These are phyloP conservation scores for Trichophyton benhamiae DNA, from an alignment of 2,329 filamentous ascomycete genomes.

Conservation along the genomic window DNA sequence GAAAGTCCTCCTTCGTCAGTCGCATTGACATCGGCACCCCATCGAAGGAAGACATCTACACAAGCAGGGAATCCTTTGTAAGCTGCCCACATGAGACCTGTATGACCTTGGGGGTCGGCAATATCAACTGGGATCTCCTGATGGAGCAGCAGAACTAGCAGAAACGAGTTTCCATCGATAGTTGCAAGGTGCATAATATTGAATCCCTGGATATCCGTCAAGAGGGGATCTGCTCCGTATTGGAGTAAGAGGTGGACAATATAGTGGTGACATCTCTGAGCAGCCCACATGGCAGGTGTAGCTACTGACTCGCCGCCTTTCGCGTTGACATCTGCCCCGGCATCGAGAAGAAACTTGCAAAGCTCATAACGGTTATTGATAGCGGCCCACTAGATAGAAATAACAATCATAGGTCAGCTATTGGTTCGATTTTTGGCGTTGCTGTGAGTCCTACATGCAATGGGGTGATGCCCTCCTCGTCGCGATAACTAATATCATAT, in stretches of 20 bases:
- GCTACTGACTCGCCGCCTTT: conserved; percentile 93
- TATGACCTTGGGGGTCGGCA: conserved; percentile 79
- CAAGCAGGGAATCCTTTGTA: conserved; percentile 93
- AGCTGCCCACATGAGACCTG: conserved; percentile 94
- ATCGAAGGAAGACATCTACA: conserved; percentile 82
- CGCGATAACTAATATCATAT: conserved; percentile 68
- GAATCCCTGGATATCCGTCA: conserved; percentile 91
- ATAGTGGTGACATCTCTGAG: conserved; percentile 93
- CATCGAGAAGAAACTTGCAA: conserved; percentile 84
- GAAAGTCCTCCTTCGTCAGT: conserved; percentile 88
- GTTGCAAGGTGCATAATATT: conserved; percentile 96
- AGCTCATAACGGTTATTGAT: conserved; percentile 98
- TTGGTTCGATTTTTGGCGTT: not conserved
- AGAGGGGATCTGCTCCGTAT: conserved; percentile 80
- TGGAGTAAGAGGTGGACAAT: conserved; percentile 85
- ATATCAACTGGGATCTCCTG: conserved; percentile 93
- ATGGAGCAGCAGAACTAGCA: conserved; percentile 80
- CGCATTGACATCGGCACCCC: conserved; percentile 88
- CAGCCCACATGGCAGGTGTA: conserved; percentile 92
- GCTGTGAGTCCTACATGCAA: conserved; percentile 53
- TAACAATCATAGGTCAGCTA: conserved; percentile 13
- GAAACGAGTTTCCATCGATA: conserved; percentile 87
- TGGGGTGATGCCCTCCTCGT: conserved; percentile 89
- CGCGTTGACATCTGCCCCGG: conserved; percentile 80
- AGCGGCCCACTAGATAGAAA: conserved; percentile 68